These are phyloP conservation scores for Termitomyces sp. DNA, from an alignment of 768 basidiomycete genomes.

Conservation along the genomic window DNA sequence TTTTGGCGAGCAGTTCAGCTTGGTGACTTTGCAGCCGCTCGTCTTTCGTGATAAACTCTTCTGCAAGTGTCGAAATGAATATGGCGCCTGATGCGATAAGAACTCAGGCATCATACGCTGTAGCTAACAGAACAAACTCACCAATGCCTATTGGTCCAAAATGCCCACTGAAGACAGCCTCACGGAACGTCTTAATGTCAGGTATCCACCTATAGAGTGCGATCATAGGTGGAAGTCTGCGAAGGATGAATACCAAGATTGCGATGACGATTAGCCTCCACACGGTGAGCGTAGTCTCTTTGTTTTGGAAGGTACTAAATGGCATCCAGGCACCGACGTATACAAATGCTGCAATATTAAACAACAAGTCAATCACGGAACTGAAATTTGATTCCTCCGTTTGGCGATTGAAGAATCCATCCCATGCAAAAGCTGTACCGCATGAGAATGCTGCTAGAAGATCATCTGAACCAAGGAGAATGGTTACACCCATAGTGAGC, in stretches of 20 bases:
- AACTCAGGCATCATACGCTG: background rate
- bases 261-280: constrained; percentile 86
- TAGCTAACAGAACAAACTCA: constrained; percentile 22
- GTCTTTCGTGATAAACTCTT: constrained; percentile 46
- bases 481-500: constrained; percentile 80
- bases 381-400: constrained; percentile 95
- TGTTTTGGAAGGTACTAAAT: constrained; percentile 73
- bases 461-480: constrained; percentile 88
- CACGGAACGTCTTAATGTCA: constrained; percentile 90
- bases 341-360: constrained; percentile 94
- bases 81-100: constrained; percentile 59
- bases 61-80: constrained; percentile 87
- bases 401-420: constrained; percentile 89
- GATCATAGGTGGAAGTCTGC: constrained; percentile 82
- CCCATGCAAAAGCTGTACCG: constrained; percentile 96
- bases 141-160: constrained; percentile 89
- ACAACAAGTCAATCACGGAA: constrained; percentile 92
- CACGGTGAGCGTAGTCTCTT: constrained; percentile 62
- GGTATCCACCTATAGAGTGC: constrained; percentile 90
- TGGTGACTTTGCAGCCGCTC: constrained; percentile 48
- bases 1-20: constrained; percentile 60
- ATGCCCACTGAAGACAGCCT: constrained; percentile 93
- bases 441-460: constrained; percentile 93
- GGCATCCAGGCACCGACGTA: constrained; percentile 99
- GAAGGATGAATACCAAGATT: constrained; percentile 75